Conservation (phyloP, 768 basidiomycete species). For the Mycena metata region DNA sequence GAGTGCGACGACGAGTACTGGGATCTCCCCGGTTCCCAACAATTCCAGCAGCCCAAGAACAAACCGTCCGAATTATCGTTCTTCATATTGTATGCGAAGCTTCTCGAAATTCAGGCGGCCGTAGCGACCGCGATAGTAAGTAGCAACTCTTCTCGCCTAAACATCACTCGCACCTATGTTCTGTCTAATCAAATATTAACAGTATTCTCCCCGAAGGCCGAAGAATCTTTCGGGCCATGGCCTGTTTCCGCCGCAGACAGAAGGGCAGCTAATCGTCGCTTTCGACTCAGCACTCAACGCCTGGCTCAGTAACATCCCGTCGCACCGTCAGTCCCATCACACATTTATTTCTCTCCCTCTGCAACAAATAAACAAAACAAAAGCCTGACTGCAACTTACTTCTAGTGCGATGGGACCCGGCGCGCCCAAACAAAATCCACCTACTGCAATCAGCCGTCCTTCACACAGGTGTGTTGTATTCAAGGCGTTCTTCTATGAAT, state of each 20-base stretch:
- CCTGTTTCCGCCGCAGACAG: constrained; percentile 54
- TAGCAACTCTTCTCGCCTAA: constrained; percentile 37
- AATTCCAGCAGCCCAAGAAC: constrained; percentile 68
- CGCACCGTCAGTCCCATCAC: constrained; percentile 53
- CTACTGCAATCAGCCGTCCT: constrained; percentile 43
- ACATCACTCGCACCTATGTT: not conserved
- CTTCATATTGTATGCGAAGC: constrained; percentile 61
- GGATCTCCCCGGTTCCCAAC: constrained; percentile 55
- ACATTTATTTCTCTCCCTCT: no score
- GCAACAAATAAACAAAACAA: no score
- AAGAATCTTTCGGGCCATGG: constrained; percentile 16
- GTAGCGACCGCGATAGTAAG: constrained; percentile 66
- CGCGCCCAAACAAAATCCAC: constrained; percentile 35
- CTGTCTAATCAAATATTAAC: not conserved
- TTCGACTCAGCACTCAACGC: constrained; percentile 74
- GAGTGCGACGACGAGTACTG: constrained; percentile 81
- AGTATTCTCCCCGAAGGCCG: constrained; percentile 71
- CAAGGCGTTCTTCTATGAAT: not conserved
- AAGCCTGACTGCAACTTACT: constrained; percentile 40
- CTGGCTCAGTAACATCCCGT: constrained; percentile 71
- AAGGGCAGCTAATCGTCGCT: constrained; percentile 66
- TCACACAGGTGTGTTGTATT: constrained; percentile 22
- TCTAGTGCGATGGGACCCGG: constrained; percentile 50
- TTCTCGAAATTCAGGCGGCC: constrained; percentile 65
- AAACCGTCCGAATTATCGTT: constrained; percentile 60